phyloP scores from a whole-genome alignment of 192 early-diverging fungal species.

The Thamnidium elegans region DNA sequence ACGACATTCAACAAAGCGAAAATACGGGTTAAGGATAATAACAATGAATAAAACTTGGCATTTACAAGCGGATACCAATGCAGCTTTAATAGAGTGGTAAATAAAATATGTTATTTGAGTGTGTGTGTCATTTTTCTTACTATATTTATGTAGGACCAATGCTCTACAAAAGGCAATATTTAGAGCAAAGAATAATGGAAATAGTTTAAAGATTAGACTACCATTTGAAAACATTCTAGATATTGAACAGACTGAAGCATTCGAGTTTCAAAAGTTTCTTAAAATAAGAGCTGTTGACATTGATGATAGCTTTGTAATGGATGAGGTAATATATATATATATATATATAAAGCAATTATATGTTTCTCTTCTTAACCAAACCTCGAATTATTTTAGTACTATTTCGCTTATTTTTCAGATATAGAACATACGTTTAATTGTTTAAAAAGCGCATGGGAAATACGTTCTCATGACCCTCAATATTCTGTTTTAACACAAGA shows the following conservation, averaged over 20 bases:
- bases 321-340: slow-evolving; percentile 46
- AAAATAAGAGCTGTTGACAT: slow-evolving; percentile 48
- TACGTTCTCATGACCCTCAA: slow-evolving; percentile 8
- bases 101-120: not conserved
- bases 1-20: slow-evolving; percentile 36
- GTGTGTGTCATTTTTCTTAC: not conserved
- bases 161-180: slow-evolving; percentile 55
- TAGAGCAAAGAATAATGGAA: slow-evolving; percentile 54
- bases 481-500: not conserved
- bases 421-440: slow-evolving; percentile 34
- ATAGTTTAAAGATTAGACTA: slow-evolving; percentile 57
- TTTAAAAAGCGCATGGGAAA: slow-evolving; percentile 32
- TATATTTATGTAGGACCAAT: slow-evolving; percentile 38
- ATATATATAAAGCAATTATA: not conserved
- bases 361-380: not conserved
- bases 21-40: slow-evolving; percentile 45
- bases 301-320: slow-evolving; percentile 51
- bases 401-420: slow-evolving; percentile 65
- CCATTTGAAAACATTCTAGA: slow-evolving; percentile 54
- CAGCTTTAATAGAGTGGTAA: slow-evolving; percentile 53
- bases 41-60: slow-evolving; percentile 50
- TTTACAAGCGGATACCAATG: slow-evolving; percentile 57
- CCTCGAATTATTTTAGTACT: slow-evolving; percentile 42
- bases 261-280: slow-evolving; percentile 52
- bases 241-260: slow-evolving; percentile 49